Percentiles rank a stretch among this genome's conserved stretches.
These are phyloP conservation scores for Cinchona pubescens DNA, from an alignment of 257 asterid species.

Conservation along the genomic window DNA sequence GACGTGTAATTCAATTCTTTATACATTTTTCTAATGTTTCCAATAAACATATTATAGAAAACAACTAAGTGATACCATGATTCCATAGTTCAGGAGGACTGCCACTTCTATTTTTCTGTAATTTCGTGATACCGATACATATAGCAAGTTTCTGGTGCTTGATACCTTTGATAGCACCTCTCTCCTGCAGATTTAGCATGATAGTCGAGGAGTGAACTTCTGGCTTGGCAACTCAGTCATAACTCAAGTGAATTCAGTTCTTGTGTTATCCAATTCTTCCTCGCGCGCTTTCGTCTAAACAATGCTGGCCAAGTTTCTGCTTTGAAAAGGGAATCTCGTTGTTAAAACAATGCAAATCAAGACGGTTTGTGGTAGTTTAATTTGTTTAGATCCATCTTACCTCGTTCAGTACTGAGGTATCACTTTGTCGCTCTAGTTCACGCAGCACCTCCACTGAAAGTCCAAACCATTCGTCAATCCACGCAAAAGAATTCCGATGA, in stretches of 20 bases:
- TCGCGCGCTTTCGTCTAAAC: slow-evolving; percentile 17
- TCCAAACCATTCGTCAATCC: slow-evolving; percentile 94
- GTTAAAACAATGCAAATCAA: neutral
- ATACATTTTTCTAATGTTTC: too few species aligned
- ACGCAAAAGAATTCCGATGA: slow-evolving; percentile 70
- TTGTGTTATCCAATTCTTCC: slow-evolving; percentile 26
- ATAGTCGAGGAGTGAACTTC: neutral
- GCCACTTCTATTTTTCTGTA: neutral
- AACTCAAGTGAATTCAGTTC: slow-evolving; percentile 5
- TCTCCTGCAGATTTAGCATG: neutral
- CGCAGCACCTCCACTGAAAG: slow-evolving; percentile 66
- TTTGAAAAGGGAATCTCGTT: neutral
- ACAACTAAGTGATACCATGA: neutral
- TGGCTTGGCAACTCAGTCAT: neutral
- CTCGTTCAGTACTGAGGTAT: slow-evolving; percentile 67
- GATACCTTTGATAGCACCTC: neutral
- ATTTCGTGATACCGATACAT: neutral
- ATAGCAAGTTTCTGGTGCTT: neutral
- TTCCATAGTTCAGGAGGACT: slow-evolving; percentile 2
- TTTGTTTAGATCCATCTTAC: slow-evolving; percentile 26
- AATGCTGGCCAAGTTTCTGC: slow-evolving; percentile 52
- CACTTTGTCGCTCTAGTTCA: slow-evolving; percentile 71
- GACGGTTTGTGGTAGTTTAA: neutral
- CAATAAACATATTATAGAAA: too few species aligned
- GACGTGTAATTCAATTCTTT: too few species aligned